Base-by-base conservation (phyloP, 768 basidiomycete genomes). In the Amanita muscaria region DNA sequence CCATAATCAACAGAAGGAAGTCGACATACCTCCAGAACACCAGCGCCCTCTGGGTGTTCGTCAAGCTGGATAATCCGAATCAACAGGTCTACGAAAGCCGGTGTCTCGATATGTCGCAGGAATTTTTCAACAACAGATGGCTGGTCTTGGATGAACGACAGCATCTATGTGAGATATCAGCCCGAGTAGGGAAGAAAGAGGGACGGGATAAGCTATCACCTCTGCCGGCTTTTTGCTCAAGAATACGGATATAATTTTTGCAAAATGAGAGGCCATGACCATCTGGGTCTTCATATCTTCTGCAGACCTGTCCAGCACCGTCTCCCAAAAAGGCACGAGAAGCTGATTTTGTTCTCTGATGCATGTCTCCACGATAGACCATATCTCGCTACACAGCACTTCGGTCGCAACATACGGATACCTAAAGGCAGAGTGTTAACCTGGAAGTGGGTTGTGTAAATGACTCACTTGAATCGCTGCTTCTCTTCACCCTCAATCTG, bases 341-440 rank as follows among this genome's bases (percentile, higher is more conserved):
- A 96, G 71, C 47, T 83, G 77, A 8, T 79, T 70, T 41, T 76
- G 70, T 54, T 83, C 70, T 54, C 72, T 74, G 55, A 94, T 69
- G 54, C 90, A 88, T 1, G 88, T 89, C 63, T 92, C 90, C 38
- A 91, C 81, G 56, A 97, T 88, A 16, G 85, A 87, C 84, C 91
- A 96, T 64, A 94, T 83, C 55, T 94, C 92, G 62, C 88, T 87
- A 65, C 91, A 93, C 25, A 98, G 76, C 18, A 97, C 90, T 61
- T 98, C 94, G 21, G 93, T 91, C 12, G 90, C 85, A 16, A 92
- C 79, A 56, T 88, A 85, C 1, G 93, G 90, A 62, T 90, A 97
- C 63, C 93, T 96, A 12, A 23, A 16, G 38, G 21, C 21, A 25
- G 33, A 33, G 45, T 10, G 19, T 5, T 33, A 15, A 38, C 12